Evolutionary conservation across 768 basidiomycete species (phyloP).

Genomic region (Kwoniella dendrophila): DNA sequence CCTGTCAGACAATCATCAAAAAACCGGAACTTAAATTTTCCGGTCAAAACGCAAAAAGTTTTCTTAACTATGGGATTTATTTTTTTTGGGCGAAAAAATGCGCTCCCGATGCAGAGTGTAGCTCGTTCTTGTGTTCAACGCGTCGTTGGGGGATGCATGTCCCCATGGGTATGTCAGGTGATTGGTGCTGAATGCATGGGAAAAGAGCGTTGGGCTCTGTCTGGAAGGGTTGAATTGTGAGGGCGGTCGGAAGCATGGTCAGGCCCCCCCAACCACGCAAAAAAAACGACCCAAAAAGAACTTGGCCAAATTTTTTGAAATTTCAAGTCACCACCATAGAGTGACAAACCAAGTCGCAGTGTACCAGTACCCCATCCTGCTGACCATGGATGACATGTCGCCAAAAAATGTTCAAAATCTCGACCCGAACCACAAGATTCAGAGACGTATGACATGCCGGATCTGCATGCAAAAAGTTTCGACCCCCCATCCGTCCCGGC

Average conservation of each 20-base stretch:
- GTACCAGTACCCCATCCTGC: constrained; percentile 9
- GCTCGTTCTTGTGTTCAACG: constrained; percentile 2
- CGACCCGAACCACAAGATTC: neutral
- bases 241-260: constrained; percentile 62
- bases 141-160: neutral
- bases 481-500: neutral
- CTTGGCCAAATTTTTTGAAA: constrained; percentile 59
- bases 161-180: no score
- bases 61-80: constrained; percentile 7
- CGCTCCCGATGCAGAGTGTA: neutral
- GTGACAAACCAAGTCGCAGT: neutral
- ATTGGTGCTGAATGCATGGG: neutral
- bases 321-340: constrained; percentile 2
- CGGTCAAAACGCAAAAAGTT: constrained; percentile 23
- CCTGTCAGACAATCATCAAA: constrained; percentile 12
- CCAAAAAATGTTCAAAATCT: constrained; percentile 2
- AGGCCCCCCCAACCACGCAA: constrained; percentile 74
- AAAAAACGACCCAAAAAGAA: constrained; percentile 79
- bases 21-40: constrained; percentile 16
- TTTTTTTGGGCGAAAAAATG: constrained; percentile 18
- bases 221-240: neutral
- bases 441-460: neutral
- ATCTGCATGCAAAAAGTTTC: neutral
- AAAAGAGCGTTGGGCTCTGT: neutral
- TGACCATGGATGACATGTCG: neutral